These are phyloP conservation scores for Hymenoscyphus fructigenus DNA, from an alignment of 2,329 filamentous ascomycete genomes.

Conservation along the genomic window DNA sequence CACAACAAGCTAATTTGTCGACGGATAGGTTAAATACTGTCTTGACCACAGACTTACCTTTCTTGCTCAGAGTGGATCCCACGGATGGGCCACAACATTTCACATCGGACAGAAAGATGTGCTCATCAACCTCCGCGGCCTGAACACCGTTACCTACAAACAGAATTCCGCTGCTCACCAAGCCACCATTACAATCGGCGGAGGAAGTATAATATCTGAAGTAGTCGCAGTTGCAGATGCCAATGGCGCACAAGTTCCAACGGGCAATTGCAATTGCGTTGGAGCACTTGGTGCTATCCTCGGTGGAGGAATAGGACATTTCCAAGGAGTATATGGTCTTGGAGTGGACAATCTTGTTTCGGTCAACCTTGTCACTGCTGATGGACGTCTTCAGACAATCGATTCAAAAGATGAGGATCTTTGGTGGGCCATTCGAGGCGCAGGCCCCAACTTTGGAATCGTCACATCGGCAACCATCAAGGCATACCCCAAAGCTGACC, in stretches of 20 bases:
- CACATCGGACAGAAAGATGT: slow-evolving; percentile 2
- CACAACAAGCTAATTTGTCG: background rate
- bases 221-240: slow-evolving; percentile 5
- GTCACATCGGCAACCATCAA: slow-evolving; percentile 33
- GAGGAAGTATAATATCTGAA: slow-evolving; percentile 9
- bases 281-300: slow-evolving; percentile 6
- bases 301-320: slow-evolving; percentile 12
- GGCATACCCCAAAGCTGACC: slow-evolving; percentile 7
- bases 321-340: slow-evolving; percentile 8
- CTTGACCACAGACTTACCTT: slow-evolving; percentile 11
- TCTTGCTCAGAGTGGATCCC: slow-evolving; percentile 15
- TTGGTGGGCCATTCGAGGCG: slow-evolving; percentile 43
- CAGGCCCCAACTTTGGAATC: slow-evolving; percentile 43
- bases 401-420: slow-evolving; percentile 40
- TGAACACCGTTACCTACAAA: slow-evolving; percentile 8
- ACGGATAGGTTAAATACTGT: slow-evolving; percentile 13
- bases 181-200: slow-evolving; percentile 10
- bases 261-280: slow-evolving; percentile 15
- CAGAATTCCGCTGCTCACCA: background rate
- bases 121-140: slow-evolving; percentile 4
- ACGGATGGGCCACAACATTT: slow-evolving; percentile 10
- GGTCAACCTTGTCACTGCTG: slow-evolving; percentile 31
- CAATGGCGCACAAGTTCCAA: background rate
- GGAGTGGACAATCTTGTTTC: slow-evolving; percentile 12
- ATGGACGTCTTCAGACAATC: slow-evolving; percentile 26